These are phyloP conservation scores for Plectosphaerella cucumerina DNA, from an alignment of 2,329 filamentous ascomycete species.

Conservation along the genomic window DNA sequence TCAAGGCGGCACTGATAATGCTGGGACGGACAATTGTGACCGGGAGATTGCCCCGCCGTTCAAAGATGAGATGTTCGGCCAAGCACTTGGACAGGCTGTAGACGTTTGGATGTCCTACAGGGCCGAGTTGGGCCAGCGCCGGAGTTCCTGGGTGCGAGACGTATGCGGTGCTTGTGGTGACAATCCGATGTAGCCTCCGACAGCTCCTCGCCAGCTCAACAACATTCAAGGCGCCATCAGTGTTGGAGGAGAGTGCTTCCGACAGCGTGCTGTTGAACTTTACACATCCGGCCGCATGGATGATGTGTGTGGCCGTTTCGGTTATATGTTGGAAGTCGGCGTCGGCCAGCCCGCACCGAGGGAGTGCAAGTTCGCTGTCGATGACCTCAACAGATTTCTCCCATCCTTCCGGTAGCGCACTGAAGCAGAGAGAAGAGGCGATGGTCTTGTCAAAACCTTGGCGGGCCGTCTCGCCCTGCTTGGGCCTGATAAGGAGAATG, in stretches of 20 bases:
- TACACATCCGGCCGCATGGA: constrained; percentile 11
- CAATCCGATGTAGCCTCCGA: constrained; percentile 2
- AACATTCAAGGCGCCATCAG: constrained; percentile 8
- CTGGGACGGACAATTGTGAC: constrained; percentile 12
- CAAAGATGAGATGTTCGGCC: constrained; percentile 9
- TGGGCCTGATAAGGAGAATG: too few species aligned
- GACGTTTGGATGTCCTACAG: constrained; percentile 9
- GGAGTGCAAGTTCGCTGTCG: constrained; percentile 8
- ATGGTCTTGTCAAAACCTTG: too few species aligned
- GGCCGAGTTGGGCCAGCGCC: too few species aligned
- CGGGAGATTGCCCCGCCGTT: constrained; percentile 4
- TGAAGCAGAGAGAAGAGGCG: too few species aligned
- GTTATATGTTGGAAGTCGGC: background rate
- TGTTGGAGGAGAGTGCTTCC: constrained; percentile 8
- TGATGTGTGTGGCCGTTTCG: constrained; percentile 8
- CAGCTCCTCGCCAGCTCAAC: constrained; percentile 5
- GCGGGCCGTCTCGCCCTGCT: too few species aligned
- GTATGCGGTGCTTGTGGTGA: constrained; percentile 10
- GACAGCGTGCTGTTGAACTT: constrained; percentile 7
- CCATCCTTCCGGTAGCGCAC: too few species aligned
- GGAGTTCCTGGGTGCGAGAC: constrained; percentile 5
- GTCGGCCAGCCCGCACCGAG: constrained; percentile 4
- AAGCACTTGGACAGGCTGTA: constrained; percentile 13
- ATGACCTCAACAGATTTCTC: constrained; percentile 1
- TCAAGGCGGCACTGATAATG: constrained; percentile 10